Percentiles rank a stretch among this genome's conserved stretches.
phyloP scores from a whole-genome alignment of 73 alveolate species.

The Tetrahymena malaccensis region DNA sequence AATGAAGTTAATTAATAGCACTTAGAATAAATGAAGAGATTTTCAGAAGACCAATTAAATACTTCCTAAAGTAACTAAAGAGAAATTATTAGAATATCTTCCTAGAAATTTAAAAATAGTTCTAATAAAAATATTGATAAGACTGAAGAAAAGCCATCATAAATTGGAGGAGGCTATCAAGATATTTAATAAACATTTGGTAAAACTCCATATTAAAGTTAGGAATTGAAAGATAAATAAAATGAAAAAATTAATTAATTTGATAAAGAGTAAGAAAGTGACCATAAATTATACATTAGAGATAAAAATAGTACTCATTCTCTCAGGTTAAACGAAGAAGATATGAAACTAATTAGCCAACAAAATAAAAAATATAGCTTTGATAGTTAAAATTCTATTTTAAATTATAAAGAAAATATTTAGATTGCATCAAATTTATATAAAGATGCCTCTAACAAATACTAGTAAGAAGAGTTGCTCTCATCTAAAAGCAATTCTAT shows the following conservation, averaged over 20 bases:
- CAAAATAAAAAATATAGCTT: not conserved
- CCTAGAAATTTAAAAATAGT: not conserved
- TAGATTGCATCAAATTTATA: not conserved
- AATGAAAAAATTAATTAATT: not conserved
- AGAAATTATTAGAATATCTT: not conserved
- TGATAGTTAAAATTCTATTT: not conserved
- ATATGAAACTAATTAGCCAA: not conserved
- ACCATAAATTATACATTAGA: not conserved
- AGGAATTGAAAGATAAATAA: not conserved
- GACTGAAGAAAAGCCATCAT: not conserved
- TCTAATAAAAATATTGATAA: not conserved
- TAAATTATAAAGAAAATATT: not conserved
- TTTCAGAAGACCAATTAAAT: not conserved
- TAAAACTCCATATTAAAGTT: not conserved
- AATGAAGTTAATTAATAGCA: not conserved
- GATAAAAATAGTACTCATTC: not conserved
- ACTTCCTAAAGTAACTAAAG: not conserved
- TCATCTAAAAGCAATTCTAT: not conserved
- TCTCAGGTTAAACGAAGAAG: not conserved
- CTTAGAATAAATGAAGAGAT: not conserved
- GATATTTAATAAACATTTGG: not conserved
- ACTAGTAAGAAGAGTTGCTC: not conserved
- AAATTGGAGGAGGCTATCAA: not conserved
- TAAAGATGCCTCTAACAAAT: not conserved
- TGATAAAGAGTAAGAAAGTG: not conserved